phyloP scores from a whole-genome alignment of 73 alveolate genomes.

The Blepharisma japonicum region DNA sequence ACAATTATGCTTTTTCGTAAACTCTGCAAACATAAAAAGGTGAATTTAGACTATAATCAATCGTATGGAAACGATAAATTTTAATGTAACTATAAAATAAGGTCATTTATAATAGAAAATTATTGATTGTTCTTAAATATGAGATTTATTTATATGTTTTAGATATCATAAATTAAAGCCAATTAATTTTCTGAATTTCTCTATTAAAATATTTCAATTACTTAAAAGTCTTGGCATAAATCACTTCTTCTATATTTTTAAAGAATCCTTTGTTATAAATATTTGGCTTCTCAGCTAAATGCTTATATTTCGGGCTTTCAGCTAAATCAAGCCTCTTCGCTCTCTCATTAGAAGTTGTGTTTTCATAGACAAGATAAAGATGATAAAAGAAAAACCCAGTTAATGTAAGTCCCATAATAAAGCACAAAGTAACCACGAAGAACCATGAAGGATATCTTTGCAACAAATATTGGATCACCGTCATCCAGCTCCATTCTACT shows the following conservation, averaged over 20 bases:
- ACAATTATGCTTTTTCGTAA: too few species aligned
- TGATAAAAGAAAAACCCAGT: constrained; percentile 27
- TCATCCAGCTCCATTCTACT: neutral
- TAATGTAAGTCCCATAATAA: constrained; percentile 18
- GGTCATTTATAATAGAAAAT: too few species aligned
- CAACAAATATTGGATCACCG: neutral
- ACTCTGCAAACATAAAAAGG: too few species aligned
- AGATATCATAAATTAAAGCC: too few species aligned
- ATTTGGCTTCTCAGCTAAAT: neutral
- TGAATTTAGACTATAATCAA: too few species aligned
- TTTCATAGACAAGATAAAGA: neutral
- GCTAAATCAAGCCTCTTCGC: neutral
- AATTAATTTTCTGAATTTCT: too few species aligned
- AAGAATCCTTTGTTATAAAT: neutral
- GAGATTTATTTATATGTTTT: too few species aligned
- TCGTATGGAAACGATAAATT: too few species aligned
- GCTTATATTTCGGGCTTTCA: neutral
- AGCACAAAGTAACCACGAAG: constrained; percentile 20
- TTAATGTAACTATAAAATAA: too few species aligned
- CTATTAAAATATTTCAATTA: neutral
- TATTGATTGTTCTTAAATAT: too few species aligned
- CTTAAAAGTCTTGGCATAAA: neutral
- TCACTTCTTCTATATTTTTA: neutral
- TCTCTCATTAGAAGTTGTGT: constrained; percentile 17
- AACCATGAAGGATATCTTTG: constrained; percentile 14